Evolutionary conservation across 352 stramenopile genomes (phyloP), one percentile per base, ranked within the genome.

Genomic region (Globisporangium nodosum): DNA sequence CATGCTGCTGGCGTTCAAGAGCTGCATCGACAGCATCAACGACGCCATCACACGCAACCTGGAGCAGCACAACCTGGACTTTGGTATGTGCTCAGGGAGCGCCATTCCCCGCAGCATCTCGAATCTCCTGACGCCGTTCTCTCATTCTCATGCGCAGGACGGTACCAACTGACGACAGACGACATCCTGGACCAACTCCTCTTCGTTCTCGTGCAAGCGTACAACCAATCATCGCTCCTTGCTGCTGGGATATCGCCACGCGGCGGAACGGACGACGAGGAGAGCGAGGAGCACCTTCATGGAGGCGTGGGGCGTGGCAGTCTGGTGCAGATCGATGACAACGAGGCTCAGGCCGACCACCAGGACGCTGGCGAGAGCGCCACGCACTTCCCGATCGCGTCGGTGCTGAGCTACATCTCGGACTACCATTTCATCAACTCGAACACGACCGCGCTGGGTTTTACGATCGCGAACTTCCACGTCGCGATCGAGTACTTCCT

Each of bases 351-450:
- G 15, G 57, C 60, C 12, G 30, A 37, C 20, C 3, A 3, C 21
- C 24, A 27, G 24, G 24, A 4, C 11, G 12, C 24, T 51, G 47
- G 5, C 3, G 20, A 51, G 21, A 16, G n/a, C 16, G 42, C 24
- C 4, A 3, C 9, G 47, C 33, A 24, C 47, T 87, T 90, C 40
- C 76, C 80, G 4, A 70, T 93, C 49, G 68, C 56, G 1, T 68
- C 84, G 0, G 69, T 88, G 52, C 63, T 93, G 21, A 68, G 72
- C 66, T 93, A 91, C 68, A 87, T 90, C 16, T 71, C 74, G 1
- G 67, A 88, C 42, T 93, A 87, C 54, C 84, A 91, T 48, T 91
- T 93, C 54, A 88, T 93, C 68, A 90, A 90, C 64, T 90, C 81
- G 11, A 90, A 87, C 58, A 88, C 79, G 8, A 89, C 84, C 11